phyloP scores from a whole-genome alignment of 768 basidiomycete genomes.

The Trichaptum fuscoviolaceum region DNA sequence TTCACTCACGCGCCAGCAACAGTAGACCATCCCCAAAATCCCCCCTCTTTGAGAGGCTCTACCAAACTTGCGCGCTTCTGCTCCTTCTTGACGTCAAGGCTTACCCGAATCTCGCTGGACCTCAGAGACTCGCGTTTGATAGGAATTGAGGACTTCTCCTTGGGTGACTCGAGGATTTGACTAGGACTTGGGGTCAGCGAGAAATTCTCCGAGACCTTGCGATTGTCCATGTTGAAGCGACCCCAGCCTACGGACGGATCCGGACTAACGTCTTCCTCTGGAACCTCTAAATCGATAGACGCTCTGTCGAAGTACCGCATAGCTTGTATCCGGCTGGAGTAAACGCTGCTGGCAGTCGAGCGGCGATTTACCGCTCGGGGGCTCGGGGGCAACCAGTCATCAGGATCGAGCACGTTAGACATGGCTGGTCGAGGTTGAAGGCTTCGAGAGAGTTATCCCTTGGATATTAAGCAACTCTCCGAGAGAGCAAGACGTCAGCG shows the following conservation, averaged over 20 bases:
- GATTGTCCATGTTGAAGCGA: neutral
- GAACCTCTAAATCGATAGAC: neutral
- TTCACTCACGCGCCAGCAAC: slow-evolving; percentile 25
- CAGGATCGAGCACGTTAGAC: neutral
- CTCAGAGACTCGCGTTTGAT: neutral
- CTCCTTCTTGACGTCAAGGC: neutral
- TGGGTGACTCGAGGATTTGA: neutral
- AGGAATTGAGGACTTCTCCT: neutral
- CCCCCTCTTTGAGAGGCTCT: slow-evolving; percentile 18
- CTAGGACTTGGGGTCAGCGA: neutral
- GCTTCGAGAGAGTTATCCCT: neutral
- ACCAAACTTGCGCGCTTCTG: neutral
- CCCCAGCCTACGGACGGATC: neutral
- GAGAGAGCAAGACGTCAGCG: neutral
- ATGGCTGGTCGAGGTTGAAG: neutral
- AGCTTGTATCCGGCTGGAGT: neutral
- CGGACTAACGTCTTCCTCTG: neutral
- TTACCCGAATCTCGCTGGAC: neutral
- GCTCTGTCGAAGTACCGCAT: neutral
- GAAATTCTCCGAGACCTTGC: neutral
- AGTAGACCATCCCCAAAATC: slow-evolving; percentile 26
- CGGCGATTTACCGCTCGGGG: neutral
- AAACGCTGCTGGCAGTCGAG: neutral
- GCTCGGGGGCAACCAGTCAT: neutral
- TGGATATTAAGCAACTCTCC: neutral